phyloP scores from a whole-genome alignment of 1,284 basidiomycete species.

The Cutaneotrichosporon cavernicola region DNA sequence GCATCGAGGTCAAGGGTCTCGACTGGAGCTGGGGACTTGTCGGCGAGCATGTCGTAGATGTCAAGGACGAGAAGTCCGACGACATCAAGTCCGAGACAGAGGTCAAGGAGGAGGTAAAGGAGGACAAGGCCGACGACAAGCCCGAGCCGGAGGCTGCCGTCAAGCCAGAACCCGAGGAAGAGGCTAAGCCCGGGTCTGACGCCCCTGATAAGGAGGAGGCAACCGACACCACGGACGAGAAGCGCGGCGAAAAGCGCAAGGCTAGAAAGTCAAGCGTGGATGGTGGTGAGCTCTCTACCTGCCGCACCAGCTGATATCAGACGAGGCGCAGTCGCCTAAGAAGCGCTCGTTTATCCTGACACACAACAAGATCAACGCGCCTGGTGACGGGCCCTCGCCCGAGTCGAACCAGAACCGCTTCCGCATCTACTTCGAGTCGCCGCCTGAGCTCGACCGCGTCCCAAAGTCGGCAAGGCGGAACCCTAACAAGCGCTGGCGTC shows the following conservation, averaged over 20 bases:
- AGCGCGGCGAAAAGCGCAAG: conserved; percentile 50
- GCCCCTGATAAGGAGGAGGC: conserved; percentile 20
- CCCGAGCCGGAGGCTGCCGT: conserved; percentile 11
- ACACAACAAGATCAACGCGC: conserved; percentile 42
- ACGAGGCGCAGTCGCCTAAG: conserved; percentile 36
- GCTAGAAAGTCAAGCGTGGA: conserved; percentile 48
- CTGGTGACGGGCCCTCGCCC: conserved; percentile 22
- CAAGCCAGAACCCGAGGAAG: not conserved
- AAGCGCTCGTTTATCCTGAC: conserved; percentile 47
- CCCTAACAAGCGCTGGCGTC: conserved; percentile 64
- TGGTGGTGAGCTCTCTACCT: conserved; percentile 36
- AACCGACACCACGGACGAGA: conserved; percentile 28
- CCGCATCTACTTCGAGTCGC: conserved; percentile 55
- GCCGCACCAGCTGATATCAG: not conserved
- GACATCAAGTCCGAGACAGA: conserved; percentile 16
- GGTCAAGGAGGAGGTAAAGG: conserved; percentile 25
- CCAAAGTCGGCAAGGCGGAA: conserved; percentile 40
- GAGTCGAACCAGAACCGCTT: conserved; percentile 52
- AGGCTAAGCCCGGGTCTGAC: conserved; percentile 16
- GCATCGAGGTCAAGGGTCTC: conserved; percentile 65
- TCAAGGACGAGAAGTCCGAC: conserved; percentile 26
- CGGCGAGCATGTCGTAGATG: conserved; percentile 32
- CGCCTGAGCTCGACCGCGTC: conserved; percentile 50
- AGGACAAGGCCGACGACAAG: conserved; percentile 24
- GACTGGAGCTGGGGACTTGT: conserved; percentile 54